Base-by-base conservation (phyloP, 2,329 filamentous ascomycete species). In the Fusarium mangiferae region DNA sequence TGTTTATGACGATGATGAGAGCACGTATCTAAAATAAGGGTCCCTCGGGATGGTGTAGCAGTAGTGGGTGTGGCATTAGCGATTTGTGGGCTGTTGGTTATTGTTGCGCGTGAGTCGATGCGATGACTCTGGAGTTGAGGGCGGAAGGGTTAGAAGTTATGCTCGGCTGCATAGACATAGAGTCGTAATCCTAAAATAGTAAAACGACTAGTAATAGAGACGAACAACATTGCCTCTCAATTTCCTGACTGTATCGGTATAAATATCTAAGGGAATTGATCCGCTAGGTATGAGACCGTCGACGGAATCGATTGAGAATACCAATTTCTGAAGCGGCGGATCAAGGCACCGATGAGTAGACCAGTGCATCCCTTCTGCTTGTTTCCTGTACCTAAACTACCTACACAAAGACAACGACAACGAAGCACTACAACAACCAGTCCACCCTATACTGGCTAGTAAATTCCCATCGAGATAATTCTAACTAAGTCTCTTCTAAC, bases 121-220 rank as follows among this genome's bases (percentile, higher is more conserved):
- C 35, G 35, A 62, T 48, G 63, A 44, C 62, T 77, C 64, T 73
- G 76, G 77, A 78, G 77, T 78, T 78, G 75, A 55, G 45, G 39
- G 66, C 62, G 57, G 48, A 42, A 68, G 60, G 58, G 52, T 66
- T 74, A 66, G 69, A 74, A 60, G 59, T 59, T 62, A 73, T 62
- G 54, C 63, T 68, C 57, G 59, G 63, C 46, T 55, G 48, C 62
- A 68, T 73, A 74, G 69, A 75, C 60, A 52, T 75, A 66, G 56
- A 72, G 48, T 72, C 61, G 56, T 62, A 41, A 56, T 63, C 42
- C 48, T 41, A 72, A 66, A 67, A 64, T 48, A 67, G 65, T 68
- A 64, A 73, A 69, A 73, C 38, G 54, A 46, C 30, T 26, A 48
- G 30, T 41, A 60, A 73, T 62, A 66, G 68, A 73, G 59, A 51